A percentile compares a stretch with the other conserved stretches of the same genome.
These are phyloP conservation scores for Cordyceps cicadae DNA, from an alignment of 2,329 filamentous ascomycete genomes.

Conservation along the genomic window DNA sequence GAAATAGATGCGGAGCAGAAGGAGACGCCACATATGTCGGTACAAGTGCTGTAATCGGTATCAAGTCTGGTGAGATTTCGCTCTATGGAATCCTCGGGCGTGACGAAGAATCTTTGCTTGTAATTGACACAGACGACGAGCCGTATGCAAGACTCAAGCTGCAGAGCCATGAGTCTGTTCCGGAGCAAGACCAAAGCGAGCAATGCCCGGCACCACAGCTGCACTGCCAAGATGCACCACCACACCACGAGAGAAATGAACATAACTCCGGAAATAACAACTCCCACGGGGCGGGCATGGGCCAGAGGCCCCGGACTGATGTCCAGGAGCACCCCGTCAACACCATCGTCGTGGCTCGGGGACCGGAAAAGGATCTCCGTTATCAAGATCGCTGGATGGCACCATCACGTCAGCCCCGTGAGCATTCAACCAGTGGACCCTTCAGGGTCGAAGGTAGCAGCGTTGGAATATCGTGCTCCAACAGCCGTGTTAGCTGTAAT, in stretches of 20 bases:
- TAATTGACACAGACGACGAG: conserved; percentile 52
- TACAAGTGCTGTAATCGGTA: conserved; percentile 61
- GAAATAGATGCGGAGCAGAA: conserved; percentile 63
- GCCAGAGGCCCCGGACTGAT: not conserved
- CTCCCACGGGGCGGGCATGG: not conserved
- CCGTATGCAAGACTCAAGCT: conserved; percentile 37
- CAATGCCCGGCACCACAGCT: not conserved
- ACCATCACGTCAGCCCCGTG: not conserved
- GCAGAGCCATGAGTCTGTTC: not conserved
- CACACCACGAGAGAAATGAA: not conserved
- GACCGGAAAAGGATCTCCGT: not conserved
- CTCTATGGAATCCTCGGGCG: conserved; percentile 65
- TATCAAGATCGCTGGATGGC: not conserved
- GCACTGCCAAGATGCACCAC: not conserved
- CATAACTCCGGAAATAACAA: not conserved
- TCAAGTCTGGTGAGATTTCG: conserved; percentile 55
- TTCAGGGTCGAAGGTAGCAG: conserved; percentile 1
- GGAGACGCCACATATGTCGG: conserved; percentile 62
- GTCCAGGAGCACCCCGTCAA: not conserved
- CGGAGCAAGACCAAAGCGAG: not conserved
- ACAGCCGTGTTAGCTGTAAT: not conserved
- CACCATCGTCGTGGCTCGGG: not conserved
- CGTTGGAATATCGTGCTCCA: not conserved
- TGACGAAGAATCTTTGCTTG: conserved; percentile 56
- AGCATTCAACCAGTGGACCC: conserved; percentile 1